A percentile compares a stretch with the other conserved stretches of the same genome.
phyloP scores from a whole-genome alignment of 805 yeast genomes.

The Brettanomyces anomalus region DNA sequence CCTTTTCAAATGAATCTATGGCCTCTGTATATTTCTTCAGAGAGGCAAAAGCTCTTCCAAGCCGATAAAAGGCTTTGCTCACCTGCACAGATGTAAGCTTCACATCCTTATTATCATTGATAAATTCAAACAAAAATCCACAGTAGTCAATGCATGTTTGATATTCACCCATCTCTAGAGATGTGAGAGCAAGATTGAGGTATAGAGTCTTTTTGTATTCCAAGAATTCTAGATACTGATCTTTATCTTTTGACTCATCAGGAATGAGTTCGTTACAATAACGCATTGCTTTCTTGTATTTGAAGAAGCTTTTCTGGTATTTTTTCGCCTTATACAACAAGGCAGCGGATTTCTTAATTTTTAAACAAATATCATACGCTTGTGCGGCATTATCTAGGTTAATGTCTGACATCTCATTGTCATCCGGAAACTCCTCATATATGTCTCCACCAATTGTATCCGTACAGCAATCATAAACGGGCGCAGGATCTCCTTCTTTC shows the following conservation, averaged over 20 bases:
- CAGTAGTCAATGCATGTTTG: constrained; percentile 45
- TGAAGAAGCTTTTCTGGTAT: constrained; percentile 43
- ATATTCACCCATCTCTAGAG: constrained; percentile 41
- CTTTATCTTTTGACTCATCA: constrained; percentile 54
- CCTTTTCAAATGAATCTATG: constrained; percentile 34
- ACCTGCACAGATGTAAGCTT: constrained; percentile 18
- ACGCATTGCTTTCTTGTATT: constrained; percentile 57
- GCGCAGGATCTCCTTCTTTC: constrained; percentile 42
- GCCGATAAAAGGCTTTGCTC: constrained; percentile 20
- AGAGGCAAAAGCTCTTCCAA: constrained; percentile 26
- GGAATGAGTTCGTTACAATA: constrained; percentile 69
- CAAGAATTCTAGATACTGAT: constrained; percentile 38
- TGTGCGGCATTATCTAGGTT: constrained; percentile 35
- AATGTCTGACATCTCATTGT: constrained; percentile 48
- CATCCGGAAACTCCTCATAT: constrained; percentile 74
- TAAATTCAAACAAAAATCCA: constrained; percentile 44
- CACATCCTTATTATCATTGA: constrained; percentile 11
- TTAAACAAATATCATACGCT: constrained; percentile 41
- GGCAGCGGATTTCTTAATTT: constrained; percentile 62
- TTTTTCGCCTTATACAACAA: constrained; percentile 46
- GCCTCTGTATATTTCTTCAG: constrained; percentile 43
- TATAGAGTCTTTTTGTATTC: constrained; percentile 42
- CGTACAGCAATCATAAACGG: constrained; percentile 55
- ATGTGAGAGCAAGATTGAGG: constrained; percentile 50
- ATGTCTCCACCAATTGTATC: constrained; percentile 57